These are phyloP conservation scores for Meripilus lineatus DNA, from an alignment of 1,284 basidiomycete species.

Conservation along the genomic window DNA sequence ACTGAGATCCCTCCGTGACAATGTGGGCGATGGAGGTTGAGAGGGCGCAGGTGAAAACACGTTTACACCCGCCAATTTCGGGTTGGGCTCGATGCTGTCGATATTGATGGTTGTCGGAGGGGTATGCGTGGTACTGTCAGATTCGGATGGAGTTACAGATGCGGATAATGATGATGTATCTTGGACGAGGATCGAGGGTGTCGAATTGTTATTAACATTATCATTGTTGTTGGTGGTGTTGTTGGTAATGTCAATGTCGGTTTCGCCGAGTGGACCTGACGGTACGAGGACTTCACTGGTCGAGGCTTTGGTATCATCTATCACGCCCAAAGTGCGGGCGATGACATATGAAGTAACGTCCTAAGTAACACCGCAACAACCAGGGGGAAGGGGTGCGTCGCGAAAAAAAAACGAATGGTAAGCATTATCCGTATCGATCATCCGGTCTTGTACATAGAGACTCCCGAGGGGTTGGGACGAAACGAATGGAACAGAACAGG, in stretches of 20 bases:
- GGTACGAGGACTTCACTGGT: slow-evolving; percentile 41
- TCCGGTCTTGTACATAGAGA: no score
- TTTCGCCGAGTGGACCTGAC: slow-evolving; percentile 4
- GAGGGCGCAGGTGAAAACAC: slow-evolving; percentile 68
- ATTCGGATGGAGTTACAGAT: slow-evolving; percentile 13
- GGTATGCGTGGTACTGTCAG: slow-evolving; percentile 6
- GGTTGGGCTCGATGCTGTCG: slow-evolving; percentile 46
- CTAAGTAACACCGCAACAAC: no score
- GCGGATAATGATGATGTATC: slow-evolving; percentile 15
- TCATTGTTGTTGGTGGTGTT: slow-evolving; percentile 3
- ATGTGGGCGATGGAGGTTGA: slow-evolving; percentile 58
- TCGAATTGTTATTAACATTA: not conserved
- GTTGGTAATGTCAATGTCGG: slow-evolving; percentile 1
- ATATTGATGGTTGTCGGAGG: slow-evolving; percentile 24
- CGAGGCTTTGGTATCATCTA: slow-evolving; percentile 65
- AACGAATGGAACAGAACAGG: not conserved
- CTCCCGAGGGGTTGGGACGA: no score
- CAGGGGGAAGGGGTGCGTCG: no score
- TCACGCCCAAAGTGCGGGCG: slow-evolving; percentile 74
- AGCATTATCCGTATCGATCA: no score
- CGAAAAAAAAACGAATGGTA: no score
- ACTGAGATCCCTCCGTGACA: slow-evolving; percentile 30
- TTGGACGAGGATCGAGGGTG: slow-evolving; percentile 23
- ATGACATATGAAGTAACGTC: slow-evolving; percentile 78
- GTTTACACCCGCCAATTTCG: slow-evolving; percentile 62